Evolutionary conservation across 805 yeast species (phyloP).

Genomic region (Saitoella complicata): DNA sequence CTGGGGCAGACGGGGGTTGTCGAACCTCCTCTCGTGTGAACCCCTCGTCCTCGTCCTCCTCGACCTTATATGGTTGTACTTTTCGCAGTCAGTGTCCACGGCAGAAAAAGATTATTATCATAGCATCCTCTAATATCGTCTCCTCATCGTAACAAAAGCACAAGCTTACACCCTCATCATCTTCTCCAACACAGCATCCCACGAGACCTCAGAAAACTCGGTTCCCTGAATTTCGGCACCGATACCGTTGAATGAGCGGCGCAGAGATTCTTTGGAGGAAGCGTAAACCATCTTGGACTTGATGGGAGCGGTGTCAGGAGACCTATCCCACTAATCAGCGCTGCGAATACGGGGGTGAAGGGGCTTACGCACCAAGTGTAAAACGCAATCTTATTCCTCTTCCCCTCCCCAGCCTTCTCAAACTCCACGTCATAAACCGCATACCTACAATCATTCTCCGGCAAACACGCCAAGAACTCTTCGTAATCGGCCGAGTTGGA

Average conservation of each 20-base stretch:
- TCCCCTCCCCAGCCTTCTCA: constrained; percentile 84
- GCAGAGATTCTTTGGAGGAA: constrained; percentile 91
- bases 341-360: too few relatives aligned
- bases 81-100: too few relatives aligned
- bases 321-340: constrained; percentile 12
- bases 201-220: constrained; percentile 91
- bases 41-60: too few relatives aligned
- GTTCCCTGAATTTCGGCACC: constrained; percentile 95
- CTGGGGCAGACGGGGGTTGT: constrained; percentile 25
- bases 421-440: constrained; percentile 96
- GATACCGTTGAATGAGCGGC: constrained; percentile 93
- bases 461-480: constrained; percentile 68
- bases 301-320: constrained; percentile 94
- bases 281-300: constrained; percentile 93
- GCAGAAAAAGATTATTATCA: too few relatives aligned
- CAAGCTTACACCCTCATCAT: constrained; percentile 24
- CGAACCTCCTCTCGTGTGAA: too few relatives aligned
- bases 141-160: too few relatives aligned
- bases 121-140: too few relatives aligned
- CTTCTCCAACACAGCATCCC: constrained; percentile 78
- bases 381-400: constrained; percentile 63
- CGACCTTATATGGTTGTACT: too few relatives aligned
- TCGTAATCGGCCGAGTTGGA: constrained; percentile 68
- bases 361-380: constrained; percentile 45
- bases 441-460: constrained; percentile 91